Percentiles rank a stretch among this genome's conserved stretches.
Conservation (phyloP, 495 filamentous ascomycete species). For the Annulohypoxylon bovei region DNA sequence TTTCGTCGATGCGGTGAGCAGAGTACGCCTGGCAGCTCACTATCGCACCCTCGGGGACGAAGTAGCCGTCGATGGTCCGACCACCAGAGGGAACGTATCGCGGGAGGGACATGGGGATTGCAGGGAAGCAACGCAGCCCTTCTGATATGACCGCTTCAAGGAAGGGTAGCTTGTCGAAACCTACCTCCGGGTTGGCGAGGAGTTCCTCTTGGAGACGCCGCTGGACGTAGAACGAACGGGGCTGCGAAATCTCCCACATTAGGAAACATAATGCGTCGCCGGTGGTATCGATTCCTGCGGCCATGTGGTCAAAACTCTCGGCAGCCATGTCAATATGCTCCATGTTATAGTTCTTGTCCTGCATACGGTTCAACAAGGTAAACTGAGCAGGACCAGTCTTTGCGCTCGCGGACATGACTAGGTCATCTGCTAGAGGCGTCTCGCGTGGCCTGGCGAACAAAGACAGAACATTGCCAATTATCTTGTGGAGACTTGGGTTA, state of each 20-base stretch:
- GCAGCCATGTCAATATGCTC: constrained; percentile 56
- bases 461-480: constrained; percentile 52
- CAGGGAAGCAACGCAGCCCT: constrained; percentile 65
- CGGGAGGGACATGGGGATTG: constrained; percentile 74
- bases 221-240: constrained; percentile 58
- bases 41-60: constrained; percentile 58
- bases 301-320: constrained; percentile 63
- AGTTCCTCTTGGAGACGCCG: constrained; percentile 61
- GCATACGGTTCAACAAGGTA: constrained; percentile 57
- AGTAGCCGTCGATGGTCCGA: constrained; percentile 57
- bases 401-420: constrained; percentile 52
- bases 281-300: constrained; percentile 73
- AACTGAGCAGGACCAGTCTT: constrained; percentile 52
- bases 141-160: constrained; percentile 72
- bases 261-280: constrained; percentile 72
- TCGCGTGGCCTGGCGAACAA: constrained; percentile 56
- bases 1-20: constrained; percentile 60
- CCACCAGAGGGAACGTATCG: constrained; percentile 67
- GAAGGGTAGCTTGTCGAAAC: constrained; percentile 64
- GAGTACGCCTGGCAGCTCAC: constrained; percentile 66
- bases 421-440: constrained; percentile 57
- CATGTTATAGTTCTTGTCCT: constrained; percentile 44
- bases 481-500: constrained; percentile 51
- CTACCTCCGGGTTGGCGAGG: constrained; percentile 37
- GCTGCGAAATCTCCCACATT: constrained; percentile 72